Percentiles rank a stretch among this genome's conserved stretches.
These are phyloP conservation scores for Wickerhamomyces queroliae DNA, from an alignment of 805 yeast genomes.

Conservation along the genomic window DNA sequence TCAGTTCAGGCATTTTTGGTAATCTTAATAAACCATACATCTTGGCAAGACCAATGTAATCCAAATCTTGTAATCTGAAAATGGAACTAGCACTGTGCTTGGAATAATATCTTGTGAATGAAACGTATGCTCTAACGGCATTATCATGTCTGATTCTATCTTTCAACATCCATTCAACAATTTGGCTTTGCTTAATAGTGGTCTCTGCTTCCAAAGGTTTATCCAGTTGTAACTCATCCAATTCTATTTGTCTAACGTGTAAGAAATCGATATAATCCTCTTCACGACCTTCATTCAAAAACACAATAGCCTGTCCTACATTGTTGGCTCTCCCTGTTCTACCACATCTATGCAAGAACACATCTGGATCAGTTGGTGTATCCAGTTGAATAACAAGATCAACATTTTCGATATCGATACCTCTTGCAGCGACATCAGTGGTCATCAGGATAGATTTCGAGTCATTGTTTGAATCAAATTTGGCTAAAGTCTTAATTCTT, in stretches of 20 bases:
- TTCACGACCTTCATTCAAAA: conserved; percentile 72
- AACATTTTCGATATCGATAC: conserved; percentile 92
- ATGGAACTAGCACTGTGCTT: conserved; percentile 88
- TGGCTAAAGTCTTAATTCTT: conserved; percentile 63
- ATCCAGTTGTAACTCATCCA: conserved; percentile 33
- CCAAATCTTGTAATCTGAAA: conserved; percentile 67
- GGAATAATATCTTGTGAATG: conserved; percentile 75
- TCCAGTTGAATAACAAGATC: conserved; percentile 92
- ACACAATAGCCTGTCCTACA: conserved; percentile 70
- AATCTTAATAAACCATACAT: conserved; percentile 77
- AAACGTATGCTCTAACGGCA: conserved; percentile 76
- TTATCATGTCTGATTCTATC: conserved; percentile 82
- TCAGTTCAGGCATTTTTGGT: conserved; percentile 92
- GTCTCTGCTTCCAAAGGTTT: background rate
- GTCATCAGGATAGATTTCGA: conserved; percentile 67
- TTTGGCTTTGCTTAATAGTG: conserved; percentile 12
- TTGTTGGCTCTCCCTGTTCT: conserved; percentile 92
- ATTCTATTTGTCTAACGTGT: conserved; percentile 57
- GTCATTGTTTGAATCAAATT: conserved; percentile 33
- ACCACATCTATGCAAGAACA: conserved; percentile 91
- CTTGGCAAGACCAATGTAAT: conserved; percentile 65
- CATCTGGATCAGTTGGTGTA: conserved; percentile 90
- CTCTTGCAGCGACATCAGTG: conserved; percentile 98
- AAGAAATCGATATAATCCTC: conserved; percentile 77
- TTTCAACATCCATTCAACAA: conserved; percentile 50